Base-by-base conservation (phyloP, 768 basidiomycete genomes). In the Lactarius quietus region DNA sequence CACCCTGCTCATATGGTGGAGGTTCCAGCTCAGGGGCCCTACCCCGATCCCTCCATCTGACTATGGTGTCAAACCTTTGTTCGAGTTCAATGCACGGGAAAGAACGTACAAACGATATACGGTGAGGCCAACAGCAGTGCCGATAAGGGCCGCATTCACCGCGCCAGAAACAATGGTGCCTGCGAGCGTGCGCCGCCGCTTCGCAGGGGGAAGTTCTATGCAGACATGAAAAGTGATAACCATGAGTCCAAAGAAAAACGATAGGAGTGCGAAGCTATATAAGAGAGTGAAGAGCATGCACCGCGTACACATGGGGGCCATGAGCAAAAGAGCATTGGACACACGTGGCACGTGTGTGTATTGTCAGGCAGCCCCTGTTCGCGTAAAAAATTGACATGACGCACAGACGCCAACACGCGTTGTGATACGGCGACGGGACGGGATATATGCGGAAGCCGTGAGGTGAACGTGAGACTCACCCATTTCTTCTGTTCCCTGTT, bases 101-200 rank as follows among this genome's bases (percentile, higher is more conserved):
- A 26, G 38, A 26, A 83, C 90, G 79, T 74, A 93, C 92, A 93
- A 79, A 75, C 90, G 84, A 78, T 92, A 94, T 48, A 92, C 90
- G 53, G 91, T 92, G 67, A 93, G 81, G 65, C 92, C 92, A 59
- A 94, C 92, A 18, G 92, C 92, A 26, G 90, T 88, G 64, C 92
- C 90, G 66, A 94, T 90, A 64, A 94, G 83, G 54, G 90, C 92
- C 68, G 92, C 91, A 77, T 84, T 90, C 76, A 93, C 79, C 62
- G 92, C 92, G 36, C 90, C 90, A 18, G 90, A 89, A 67, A 93
- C 84, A 72, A 94, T 87, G 64, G 89, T 88, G 68, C 90, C 90
- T 68, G 90, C 88, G 76, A 93, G 82, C 66, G 88, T 88, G 71
- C 88, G 85, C 66, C 90, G 89, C 73, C 87, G 86, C 80, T 93